Evolutionary conservation across 306 rosid species (phyloP).

Genomic region (Myrica gale): DNA sequence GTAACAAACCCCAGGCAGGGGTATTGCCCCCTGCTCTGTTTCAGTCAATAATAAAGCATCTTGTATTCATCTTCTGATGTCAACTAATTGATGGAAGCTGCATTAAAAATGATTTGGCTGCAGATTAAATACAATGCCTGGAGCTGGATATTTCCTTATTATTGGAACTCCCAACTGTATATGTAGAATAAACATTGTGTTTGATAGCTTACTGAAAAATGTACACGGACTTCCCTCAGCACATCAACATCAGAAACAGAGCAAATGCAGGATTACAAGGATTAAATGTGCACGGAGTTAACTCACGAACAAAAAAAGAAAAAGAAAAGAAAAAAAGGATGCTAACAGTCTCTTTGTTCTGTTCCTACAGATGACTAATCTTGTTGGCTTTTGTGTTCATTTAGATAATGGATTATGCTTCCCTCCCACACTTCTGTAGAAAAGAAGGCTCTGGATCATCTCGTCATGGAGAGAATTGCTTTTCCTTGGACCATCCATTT

Average conservation of each 20-base stretch:
- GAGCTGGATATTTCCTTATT: background rate
- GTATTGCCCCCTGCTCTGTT: background rate
- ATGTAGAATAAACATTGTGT: background rate
- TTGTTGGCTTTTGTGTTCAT: constrained; percentile 32
- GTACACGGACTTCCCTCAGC: no score
- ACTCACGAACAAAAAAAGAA: no score
- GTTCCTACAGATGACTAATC: constrained; percentile 27
- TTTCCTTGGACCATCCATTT: constrained; percentile 76
- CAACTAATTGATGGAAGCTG: background rate
- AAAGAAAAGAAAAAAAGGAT: background rate
- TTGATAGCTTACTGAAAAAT: constrained; percentile 5
- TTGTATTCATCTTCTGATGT: constrained; percentile 3
- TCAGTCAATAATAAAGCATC: background rate
- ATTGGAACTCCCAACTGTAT: background rate
- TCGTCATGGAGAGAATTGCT: constrained; percentile 56
- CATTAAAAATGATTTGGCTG: background rate
- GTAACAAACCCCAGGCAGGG: background rate
- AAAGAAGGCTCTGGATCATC: constrained; percentile 81
- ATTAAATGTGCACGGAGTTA: no score
- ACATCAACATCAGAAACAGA: no score
- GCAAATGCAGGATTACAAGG: no score
- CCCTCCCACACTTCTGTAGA: constrained; percentile 89
- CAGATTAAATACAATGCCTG: background rate
- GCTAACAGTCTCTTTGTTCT: background rate
- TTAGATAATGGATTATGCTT: constrained; percentile 83